These are phyloP conservation scores for Notholithocarpus densiflorus DNA, from an alignment of 306 rosid species.

Conservation along the genomic window DNA sequence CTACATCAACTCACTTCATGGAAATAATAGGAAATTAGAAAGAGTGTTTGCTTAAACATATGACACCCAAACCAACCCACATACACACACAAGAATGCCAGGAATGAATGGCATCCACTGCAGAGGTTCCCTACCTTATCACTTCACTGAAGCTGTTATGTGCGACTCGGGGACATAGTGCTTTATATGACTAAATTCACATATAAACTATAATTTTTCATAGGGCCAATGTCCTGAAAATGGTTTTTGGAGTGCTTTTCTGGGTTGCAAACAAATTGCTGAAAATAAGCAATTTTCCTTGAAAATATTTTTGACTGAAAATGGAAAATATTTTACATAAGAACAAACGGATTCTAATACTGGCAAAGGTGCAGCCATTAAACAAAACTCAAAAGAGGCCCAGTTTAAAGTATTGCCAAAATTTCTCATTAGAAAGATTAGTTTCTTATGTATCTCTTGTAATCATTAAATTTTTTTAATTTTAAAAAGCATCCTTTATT, in stretches of 20 bases:
- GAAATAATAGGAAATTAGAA: not conserved
- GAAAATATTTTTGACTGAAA: no score
- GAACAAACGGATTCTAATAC: no score
- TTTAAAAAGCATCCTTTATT: not conserved
- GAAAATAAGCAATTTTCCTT: no score
- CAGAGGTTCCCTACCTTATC: no score
- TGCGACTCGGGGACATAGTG: not conserved
- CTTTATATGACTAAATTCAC: not conserved
- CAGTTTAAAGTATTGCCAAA: not conserved
- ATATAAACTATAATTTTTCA: not conserved
- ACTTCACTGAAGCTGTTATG: no score
- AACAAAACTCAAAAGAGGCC: not conserved
- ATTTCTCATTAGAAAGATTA: not conserved
- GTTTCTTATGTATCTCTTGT: not conserved
- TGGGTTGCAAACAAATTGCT: no score
- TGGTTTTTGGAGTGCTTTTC: no score
- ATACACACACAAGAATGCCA: not conserved
- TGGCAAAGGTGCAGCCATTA: not conserved
- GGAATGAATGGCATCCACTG: no score
- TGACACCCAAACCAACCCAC: not conserved
- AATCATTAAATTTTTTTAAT: not conserved
- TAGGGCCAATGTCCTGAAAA: no score
- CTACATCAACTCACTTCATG: conserved; percentile 15
- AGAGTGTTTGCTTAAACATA: not conserved
- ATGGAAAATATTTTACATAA: no score